Evolutionary conservation across 148 eudicot species (phyloP), one percentile per base, ranked within the genome.

Genomic region (Nepenthes gracilis): DNA sequence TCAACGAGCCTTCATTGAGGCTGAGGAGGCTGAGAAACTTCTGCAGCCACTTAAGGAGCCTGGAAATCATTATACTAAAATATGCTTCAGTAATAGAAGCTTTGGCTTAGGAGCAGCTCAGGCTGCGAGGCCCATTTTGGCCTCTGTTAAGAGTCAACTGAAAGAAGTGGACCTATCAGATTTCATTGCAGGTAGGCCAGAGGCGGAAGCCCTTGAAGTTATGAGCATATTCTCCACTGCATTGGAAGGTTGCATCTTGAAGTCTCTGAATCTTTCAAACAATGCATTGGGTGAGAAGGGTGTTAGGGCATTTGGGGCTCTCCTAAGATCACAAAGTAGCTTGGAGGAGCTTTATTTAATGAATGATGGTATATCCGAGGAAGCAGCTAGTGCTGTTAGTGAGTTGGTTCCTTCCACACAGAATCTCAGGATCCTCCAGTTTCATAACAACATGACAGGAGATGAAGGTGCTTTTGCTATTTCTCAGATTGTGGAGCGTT

Each of bases 221-320:
- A 81, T 84, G 83, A 64, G 58, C 36, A 78, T 84, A 33, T 76
- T 84, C 62, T 81, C 89, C 6, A 56, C 63, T n/a, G 89, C 83
- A 15, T 68, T 84, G 35, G 81, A 74, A 67, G 85, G 78, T 40
- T 76, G 78, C 70, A 57, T 66, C 1, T 55, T 84, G 62, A 63
- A 56, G 65, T 74, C 53, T 63, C 73, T 84, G 50, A 71, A 84
- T 58, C 77, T 84, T 37, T 84, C 89, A 15, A 67, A 84, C 63
- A 84, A 84, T 63, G 89, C 89, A 10, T 60, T 84, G 72, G 89
- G 89, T 43, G 89, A 84, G 65, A 84, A 84, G 78, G 89, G 89
- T 43, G 70, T 84, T 2, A 76, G 83, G 73, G 86, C 89, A 55
- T 84, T 84, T 67, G 83, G 63, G 38, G 68, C 72, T 6, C 83